Evolutionary conservation across 2,329 filamentous ascomycete species (phyloP).

Genomic region (Setomelanomma holmii): DNA sequence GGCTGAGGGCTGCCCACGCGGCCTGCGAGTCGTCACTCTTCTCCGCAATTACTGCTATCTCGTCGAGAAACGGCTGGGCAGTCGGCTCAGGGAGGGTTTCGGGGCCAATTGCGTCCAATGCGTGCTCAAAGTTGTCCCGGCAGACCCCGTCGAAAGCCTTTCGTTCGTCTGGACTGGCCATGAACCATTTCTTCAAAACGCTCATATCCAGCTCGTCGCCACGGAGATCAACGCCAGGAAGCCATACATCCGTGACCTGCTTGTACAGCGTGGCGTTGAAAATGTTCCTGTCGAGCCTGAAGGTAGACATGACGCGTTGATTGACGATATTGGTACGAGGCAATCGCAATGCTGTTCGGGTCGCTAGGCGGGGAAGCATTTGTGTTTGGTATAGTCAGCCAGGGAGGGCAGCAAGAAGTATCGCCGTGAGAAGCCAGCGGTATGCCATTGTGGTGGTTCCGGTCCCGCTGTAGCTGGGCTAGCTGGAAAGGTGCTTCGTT

Average conservation of each 20-base stretch:
- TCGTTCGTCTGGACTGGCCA: conserved; percentile 41
- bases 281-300: conserved; percentile 47
- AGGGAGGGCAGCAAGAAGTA: conserved; percentile 3
- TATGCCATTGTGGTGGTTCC: not conserved
- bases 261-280: conserved; percentile 51
- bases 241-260: conserved; percentile 49
- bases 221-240: conserved; percentile 38
- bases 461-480: not conserved
- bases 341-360: conserved; percentile 9
- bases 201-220: conserved; percentile 31
- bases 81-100: conserved; percentile 37
- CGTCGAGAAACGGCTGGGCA: conserved; percentile 47
- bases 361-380: conserved; percentile 12
- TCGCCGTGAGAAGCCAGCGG: not conserved
- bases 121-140: conserved; percentile 39
- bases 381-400: not conserved
- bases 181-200: conserved; percentile 49
- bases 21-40: conserved; percentile 27
- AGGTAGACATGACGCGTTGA: conserved; percentile 39
- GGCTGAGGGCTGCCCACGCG: conserved; percentile 53
- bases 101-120: conserved; percentile 49
- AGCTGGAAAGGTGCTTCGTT: not conserved
- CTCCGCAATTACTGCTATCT: conserved; percentile 33
- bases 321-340: conserved; percentile 4
- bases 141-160: conserved; percentile 48